Conservation (phyloP, 495 filamentous ascomycete species). For the Rhypophila decipiens region DNA sequence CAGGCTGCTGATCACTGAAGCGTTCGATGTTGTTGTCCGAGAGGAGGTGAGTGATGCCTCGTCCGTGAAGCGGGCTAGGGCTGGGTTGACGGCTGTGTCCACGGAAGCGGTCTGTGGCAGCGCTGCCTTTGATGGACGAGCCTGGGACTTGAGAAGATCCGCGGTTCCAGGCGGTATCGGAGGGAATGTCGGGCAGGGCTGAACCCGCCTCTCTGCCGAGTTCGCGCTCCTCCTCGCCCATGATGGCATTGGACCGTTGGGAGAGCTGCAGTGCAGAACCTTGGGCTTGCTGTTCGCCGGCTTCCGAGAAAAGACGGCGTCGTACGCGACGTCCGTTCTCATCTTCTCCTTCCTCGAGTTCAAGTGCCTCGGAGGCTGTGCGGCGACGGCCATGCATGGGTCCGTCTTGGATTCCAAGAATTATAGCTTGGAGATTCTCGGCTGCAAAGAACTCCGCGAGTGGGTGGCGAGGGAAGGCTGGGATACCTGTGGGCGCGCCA, state of each 20-base stretch:
- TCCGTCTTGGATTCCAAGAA: conserved; percentile 17
- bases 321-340: conserved; percentile 17
- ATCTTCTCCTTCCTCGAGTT: conserved; percentile 16
- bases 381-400: conserved; percentile 13
- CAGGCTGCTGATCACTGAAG: conserved; percentile 32
- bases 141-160: conserved; percentile 33
- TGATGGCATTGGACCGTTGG: background rate
- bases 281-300: conserved; percentile 10
- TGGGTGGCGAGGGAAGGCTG: conserved; percentile 23
- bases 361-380: conserved; percentile 16
- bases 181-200: conserved; percentile 32
- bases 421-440: conserved; percentile 22
- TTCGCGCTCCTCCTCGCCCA: conserved; percentile 25
- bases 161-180: conserved; percentile 42
- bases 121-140: conserved; percentile 32
- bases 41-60: conserved; percentile 23
- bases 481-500: conserved; percentile 22
- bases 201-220: conserved; percentile 30
- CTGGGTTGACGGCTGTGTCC: conserved; percentile 22
- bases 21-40: conserved; percentile 25
- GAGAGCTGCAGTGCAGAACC: conserved; percentile 6
- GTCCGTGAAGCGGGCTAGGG: conserved; percentile 32
- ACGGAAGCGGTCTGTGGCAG: conserved; percentile 17
- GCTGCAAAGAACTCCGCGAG: conserved; percentile 33
- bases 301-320: conserved; percentile 19